phyloP scores from a whole-genome alignment of 2,329 filamentous ascomycete species.

The Cordyceps cicadae region DNA sequence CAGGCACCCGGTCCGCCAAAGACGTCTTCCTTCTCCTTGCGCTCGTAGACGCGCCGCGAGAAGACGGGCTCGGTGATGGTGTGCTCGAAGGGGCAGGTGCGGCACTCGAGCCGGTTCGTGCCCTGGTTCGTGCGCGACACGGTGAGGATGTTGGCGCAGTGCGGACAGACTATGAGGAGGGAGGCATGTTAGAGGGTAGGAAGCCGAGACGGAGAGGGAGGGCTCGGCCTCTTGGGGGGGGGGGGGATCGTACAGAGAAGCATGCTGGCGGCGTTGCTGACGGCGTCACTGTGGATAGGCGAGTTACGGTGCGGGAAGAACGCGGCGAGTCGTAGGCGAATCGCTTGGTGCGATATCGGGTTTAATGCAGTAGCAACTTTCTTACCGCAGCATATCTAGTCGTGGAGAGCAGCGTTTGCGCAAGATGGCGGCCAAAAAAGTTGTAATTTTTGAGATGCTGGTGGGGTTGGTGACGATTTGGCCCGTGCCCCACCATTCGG shows the following conservation, averaged over 20 bases:
- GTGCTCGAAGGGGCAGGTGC: slow-evolving; percentile 90
- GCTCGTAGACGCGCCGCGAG: slow-evolving; percentile 74
- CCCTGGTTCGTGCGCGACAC: slow-evolving; percentile 52
- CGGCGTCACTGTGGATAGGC: neutral
- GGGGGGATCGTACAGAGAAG: slow-evolving; percentile 50
- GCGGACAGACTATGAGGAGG: slow-evolving; percentile 59
- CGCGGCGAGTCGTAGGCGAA: too few relatives aligned
- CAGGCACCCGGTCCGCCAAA: slow-evolving; percentile 82
- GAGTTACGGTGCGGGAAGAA: neutral
- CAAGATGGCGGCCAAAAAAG: neutral
- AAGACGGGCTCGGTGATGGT: slow-evolving; percentile 71
- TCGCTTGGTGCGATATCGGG: neutral
- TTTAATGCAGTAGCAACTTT: neutral
- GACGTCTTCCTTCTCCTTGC: slow-evolving; percentile 82
- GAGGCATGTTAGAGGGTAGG: neutral
- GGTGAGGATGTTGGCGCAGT: slow-evolving; percentile 76
- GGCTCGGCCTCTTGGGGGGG: neutral
- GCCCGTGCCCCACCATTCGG: neutral
- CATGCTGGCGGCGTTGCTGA: slow-evolving; percentile 33
- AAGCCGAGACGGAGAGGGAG: neutral
- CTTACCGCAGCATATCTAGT: neutral
- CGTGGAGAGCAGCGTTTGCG: neutral
- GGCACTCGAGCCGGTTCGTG: slow-evolving; percentile 84
- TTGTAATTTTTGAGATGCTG: slow-evolving; percentile 7
- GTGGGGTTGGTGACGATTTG: slow-evolving; percentile 11